A percentile compares a stretch with the other conserved stretches of the same genome.
Evolutionary conservation across 2,329 filamentous ascomycete species (phyloP).

Genomic region (Ceratocystis cubensis): DNA sequence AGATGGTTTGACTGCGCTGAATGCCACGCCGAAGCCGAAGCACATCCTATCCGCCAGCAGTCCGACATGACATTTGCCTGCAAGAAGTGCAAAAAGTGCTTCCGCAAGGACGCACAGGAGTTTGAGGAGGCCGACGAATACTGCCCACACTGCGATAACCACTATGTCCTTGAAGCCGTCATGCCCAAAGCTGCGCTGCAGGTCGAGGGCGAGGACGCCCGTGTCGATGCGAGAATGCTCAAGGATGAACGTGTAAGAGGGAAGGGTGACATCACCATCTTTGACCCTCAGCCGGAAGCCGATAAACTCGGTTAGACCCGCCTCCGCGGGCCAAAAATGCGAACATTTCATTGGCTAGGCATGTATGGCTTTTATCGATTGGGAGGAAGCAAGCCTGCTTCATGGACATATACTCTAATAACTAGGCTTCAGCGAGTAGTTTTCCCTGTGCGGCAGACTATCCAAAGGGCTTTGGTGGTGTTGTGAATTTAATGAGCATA

Average conservation of each 20-base stretch:
- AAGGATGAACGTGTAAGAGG: conserved; percentile 69
- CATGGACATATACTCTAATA: neutral
- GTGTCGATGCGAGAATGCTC: conserved; percentile 80
- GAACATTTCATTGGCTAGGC: neutral
- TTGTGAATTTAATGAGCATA: conserved; percentile 18
- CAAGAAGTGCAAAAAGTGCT: conserved; percentile 98
- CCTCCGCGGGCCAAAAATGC: neutral
- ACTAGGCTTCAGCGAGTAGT: neutral
- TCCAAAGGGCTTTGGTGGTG: neutral
- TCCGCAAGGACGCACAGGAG: conserved; percentile 82
- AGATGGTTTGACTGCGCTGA: conserved; percentile 99
- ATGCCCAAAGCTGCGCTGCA: conserved; percentile 72
- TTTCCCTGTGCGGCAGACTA: neutral
- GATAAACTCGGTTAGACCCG: conserved; percentile 58
- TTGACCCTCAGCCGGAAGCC: conserved; percentile 62
- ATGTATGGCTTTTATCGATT: neutral
- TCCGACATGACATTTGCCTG: conserved; percentile 91
- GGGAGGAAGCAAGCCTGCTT: neutral
- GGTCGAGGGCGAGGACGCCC: conserved; percentile 81
- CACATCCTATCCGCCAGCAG: conserved; percentile 61
- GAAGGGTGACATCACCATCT: conserved; percentile 51
- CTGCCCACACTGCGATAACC: conserved; percentile 98
- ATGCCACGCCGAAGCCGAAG: conserved; percentile 74
- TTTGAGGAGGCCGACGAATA: conserved; percentile 98
- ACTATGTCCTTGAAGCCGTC: conserved; percentile 83